A percentile compares a stretch with the other conserved stretches of the same genome.
phyloP scores from a whole-genome alignment of 208 protist species.

The Trypanosoma cruzi region DNA sequence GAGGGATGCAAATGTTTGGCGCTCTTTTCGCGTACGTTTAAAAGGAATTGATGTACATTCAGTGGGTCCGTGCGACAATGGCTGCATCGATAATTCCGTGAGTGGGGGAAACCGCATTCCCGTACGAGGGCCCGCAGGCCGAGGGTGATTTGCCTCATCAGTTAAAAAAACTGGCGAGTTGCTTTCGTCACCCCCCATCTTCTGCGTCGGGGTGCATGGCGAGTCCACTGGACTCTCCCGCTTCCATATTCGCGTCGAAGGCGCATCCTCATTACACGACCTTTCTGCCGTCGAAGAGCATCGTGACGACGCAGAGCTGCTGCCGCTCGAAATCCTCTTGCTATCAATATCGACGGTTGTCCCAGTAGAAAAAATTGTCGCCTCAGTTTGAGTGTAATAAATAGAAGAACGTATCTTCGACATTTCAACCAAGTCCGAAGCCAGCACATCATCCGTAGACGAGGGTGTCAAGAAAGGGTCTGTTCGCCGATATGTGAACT shows the following conservation, averaged over 20 bases:
- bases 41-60: not conserved
- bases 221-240: slow-evolving; percentile 9
- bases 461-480: not conserved
- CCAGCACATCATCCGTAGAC: not conserved
- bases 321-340: slow-evolving; percentile 5
- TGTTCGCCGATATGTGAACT: slow-evolving; percentile 33
- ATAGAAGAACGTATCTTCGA: slow-evolving; percentile 45
- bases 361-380: not conserved
- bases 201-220: not conserved
- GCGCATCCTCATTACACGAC: not conserved
- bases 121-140: slow-evolving; percentile 32
- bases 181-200: slow-evolving; percentile 1
- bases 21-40: slow-evolving; percentile 8
- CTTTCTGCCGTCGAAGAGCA: slow-evolving; percentile 9
- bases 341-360: not conserved
- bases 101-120: slow-evolving; percentile 38
- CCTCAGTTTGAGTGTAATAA: slow-evolving; percentile 29
- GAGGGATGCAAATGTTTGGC: slow-evolving; percentile 41
- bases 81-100: slow-evolving; percentile 21
- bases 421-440: slow-evolving; percentile 26
- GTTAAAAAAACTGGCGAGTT: slow-evolving; percentile 30
- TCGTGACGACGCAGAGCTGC: slow-evolving; percentile 2
- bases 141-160: slow-evolving; percentile 37
- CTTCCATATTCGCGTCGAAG: slow-evolving; percentile 1
- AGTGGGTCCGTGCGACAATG: slow-evolving; percentile 8